Base-by-base conservation (phyloP, 2,329 filamentous ascomycete species). In the Scedosporium dehoogii region DNA sequence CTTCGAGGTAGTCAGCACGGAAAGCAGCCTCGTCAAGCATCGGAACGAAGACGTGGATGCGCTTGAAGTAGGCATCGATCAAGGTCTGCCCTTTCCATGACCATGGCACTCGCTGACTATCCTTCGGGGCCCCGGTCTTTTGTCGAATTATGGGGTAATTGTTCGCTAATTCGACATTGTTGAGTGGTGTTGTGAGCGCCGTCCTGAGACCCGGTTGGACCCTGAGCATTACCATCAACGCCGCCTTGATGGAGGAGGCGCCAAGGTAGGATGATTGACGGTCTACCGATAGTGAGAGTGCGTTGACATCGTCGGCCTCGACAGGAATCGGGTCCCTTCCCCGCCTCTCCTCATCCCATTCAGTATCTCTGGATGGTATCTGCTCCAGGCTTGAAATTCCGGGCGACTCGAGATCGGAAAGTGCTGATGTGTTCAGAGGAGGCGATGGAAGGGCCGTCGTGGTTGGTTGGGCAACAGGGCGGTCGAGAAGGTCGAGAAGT, bases 11-110 rank as follows among this genome's bases (percentile, higher is more conserved):
- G n/a, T 80, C 80, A 2, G 80, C 78, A 65, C 85, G 83, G 71
- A 91, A 90, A 9, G 82, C 80, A 18, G 82, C 81, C 71, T 91
- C 88, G 66, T 92, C 88, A 3, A 92, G 78, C 80, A 91, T 85
- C 0, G 89, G 89, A 3, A 87, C 82, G 66, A 90, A 87, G 1
- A 86, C 83, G 65, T 91, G 89, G 25, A 89, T 82, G 38, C 86
- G 82, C 66, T 87, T 86, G 71, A 91, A 91, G 71, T 90, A 91
- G n/a, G 86, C 86, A 67, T 91, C 85, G 48, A 91, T 84, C 9
- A 90, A 76, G 5, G 84, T 84, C 70, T 88, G 84, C 16, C 86
- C 87, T 67, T 88, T 86, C 70, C 82, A 83, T 16, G 82, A 81
- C 78, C 85, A 83, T 44, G 82, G 73, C 27, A 85, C 77, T 57